Evolutionary conservation across 2,329 filamentous ascomycete species (phyloP), one percentile per base, ranked within the genome.

Genomic region (Alternaria burnsii): DNA sequence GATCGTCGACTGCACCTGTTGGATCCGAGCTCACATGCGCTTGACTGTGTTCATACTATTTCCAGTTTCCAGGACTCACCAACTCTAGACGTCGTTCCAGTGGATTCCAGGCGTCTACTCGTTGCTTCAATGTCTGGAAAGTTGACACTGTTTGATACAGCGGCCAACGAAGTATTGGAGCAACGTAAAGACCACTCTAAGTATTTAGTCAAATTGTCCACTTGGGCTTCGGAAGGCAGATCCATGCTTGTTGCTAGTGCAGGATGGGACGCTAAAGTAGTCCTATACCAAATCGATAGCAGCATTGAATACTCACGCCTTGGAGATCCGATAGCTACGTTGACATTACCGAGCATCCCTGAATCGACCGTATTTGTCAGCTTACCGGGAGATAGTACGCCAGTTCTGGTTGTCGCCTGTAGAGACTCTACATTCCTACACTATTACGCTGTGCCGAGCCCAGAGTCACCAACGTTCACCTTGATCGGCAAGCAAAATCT

Each of bases 111-210:
- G 4, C 82, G 82, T 65, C 65, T 87, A 14, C 71, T 88, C n/a
- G 79, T 83, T 52, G 82, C 83, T 18, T 85, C 83, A 44, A 89
- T 89, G 87, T 88, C 86, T 10, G 87, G 87, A 5, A 82, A 84
- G 55, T 67, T 88, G 5, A 70, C 82, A 30, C 74, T 88, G 2
- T 84, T 83, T 61, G 74, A 83, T 60, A 74, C 78, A 14, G 55
- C 56, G n/a, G 63, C 66, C 26, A 77, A 79, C 16, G 68, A 75
- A 24, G 66, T 83, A 1, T 58, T 86, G 16, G 82, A 83, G 28
- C 79, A 79, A 58, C 80, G 86, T 46, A 83, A 81, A 57, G 86
- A 89, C 63, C 87, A 89, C 66, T 71, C 76, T 22, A 89, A 88
- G 68, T 89, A 88, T 71, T 79, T 84, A 8, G 84, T 89, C 55